Evolutionary conservation across 306 rosid genomes (phyloP).

Genomic region (Pueraria montana): DNA sequence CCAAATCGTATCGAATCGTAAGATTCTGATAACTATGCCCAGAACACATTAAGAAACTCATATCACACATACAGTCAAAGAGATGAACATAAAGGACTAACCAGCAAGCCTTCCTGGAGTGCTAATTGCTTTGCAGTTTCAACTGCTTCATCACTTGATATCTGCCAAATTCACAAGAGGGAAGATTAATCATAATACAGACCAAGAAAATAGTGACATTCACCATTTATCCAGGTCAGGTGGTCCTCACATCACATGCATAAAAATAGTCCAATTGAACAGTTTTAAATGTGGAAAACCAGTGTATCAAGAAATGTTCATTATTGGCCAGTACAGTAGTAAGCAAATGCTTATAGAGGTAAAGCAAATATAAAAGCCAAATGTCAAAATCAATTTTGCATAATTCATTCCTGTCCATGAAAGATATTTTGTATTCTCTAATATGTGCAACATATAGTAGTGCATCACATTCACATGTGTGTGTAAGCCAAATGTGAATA

Average conservation of each 20-base stretch:
- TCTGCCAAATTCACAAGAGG: conserved; percentile 63
- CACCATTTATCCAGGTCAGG: conserved; percentile 20
- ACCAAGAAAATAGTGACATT: conserved; percentile 28
- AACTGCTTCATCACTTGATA: conserved; percentile 90
- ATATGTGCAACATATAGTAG: conserved; percentile 1
- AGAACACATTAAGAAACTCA: conserved; percentile 25
- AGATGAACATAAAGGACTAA: conserved; percentile 53
- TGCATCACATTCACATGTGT: neutral
- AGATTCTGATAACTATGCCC: too few relatives aligned
- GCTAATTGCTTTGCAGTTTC: conserved; percentile 96
- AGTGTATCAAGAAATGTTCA: too few relatives aligned
- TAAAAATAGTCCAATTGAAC: conserved; percentile 6
- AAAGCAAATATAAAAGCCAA: too few relatives aligned
- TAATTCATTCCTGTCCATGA: conserved; percentile 13
- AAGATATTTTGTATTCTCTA: conserved; percentile 12
- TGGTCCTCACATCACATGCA: conserved; percentile 14
- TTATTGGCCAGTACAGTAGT: too few relatives aligned
- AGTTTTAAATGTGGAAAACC: too few relatives aligned
- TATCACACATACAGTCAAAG: conserved; percentile 26
- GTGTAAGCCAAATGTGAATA: conserved; percentile 1
- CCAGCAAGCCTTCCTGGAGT: conserved; percentile 98
- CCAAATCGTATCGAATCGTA: too few relatives aligned
- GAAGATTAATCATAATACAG: conserved; percentile 37
- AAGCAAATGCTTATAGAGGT: too few relatives aligned
- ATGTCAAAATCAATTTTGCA: neutral